Evolutionary conservation across 768 basidiomycete genomes (phyloP).

Genomic region (Suillus brevipes): DNA sequence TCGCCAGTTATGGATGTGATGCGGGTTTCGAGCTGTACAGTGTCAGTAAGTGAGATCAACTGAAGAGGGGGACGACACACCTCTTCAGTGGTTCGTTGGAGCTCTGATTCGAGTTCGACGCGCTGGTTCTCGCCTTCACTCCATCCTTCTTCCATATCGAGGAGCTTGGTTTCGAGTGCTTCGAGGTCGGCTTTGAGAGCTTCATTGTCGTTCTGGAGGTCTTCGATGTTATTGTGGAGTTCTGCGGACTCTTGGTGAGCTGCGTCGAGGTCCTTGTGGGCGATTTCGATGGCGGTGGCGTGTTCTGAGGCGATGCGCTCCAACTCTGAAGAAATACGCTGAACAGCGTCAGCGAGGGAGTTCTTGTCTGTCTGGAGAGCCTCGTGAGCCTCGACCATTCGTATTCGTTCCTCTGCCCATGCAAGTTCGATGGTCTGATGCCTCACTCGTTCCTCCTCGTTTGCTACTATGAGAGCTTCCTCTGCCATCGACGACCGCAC

Average conservation of each 20-base stretch:
- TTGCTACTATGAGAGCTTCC: constrained; percentile 29
- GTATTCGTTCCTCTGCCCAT: constrained; percentile 55
- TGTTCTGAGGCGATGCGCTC: constrained; percentile 51
- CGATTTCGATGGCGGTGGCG: constrained; percentile 36
- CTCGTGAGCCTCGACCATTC: constrained; percentile 43
- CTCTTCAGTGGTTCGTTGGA: constrained; percentile 53
- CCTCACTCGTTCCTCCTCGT: constrained; percentile 40
- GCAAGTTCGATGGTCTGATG: constrained; percentile 42
- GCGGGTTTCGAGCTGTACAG: constrained; percentile 50
- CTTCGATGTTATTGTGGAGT: not conserved
- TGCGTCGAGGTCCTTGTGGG: constrained; percentile 37
- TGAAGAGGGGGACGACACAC: constrained; percentile 33
- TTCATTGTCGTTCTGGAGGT: constrained; percentile 1
- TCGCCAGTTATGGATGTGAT: constrained; percentile 56
- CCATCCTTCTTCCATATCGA: constrained; percentile 55
- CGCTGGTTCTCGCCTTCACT: constrained; percentile 56
- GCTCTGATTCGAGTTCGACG: constrained; percentile 53
- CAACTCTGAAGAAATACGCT: constrained; percentile 19
- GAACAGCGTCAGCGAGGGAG: constrained; percentile 41
- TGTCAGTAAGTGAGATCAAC: not conserved
- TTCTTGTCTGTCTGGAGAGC: constrained; percentile 45
- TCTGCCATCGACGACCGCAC: constrained; percentile 15
- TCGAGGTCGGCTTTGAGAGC: constrained; percentile 23
- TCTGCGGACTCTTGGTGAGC: constrained; percentile 2
- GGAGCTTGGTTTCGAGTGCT: constrained; percentile 43